Base-by-base conservation (phyloP, 768 basidiomycete species). In the Mycena rosella region DNA sequence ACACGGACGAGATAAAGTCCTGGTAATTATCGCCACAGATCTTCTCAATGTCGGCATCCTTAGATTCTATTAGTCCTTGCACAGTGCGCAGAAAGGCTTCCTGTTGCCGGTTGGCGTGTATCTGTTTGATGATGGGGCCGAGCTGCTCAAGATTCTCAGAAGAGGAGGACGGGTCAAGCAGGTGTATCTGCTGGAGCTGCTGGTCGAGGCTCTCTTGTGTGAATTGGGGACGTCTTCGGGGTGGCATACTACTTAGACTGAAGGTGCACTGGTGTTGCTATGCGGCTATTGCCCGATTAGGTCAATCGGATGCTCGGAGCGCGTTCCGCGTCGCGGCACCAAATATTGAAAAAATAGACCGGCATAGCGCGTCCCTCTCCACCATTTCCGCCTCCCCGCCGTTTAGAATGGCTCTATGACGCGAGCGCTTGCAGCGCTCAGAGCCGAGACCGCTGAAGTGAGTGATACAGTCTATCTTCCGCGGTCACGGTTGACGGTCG, bases 1-100 rank as follows among this genome's bases (percentile, higher is more conserved):
- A 95, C 18, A 98, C 96, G 22, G 96, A 98, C 30, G 92, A 91
- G 36, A 98, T 96, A 74, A 99, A 99, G 80, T 99, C 97, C 80
- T 96, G 95, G 75, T 99, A 98, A 78, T 99, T 99, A 72, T 96
- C 93, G 63, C 91, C 88, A 81, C 98, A 99, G 78, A 98, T 96
- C 66, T 88, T 89, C 81, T 99, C 95, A 78, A 99, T 99, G 79
- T 99, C 97, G 67, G 88, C 86, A 78, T 99, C 98, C 82, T 98
- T 98, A 70, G 96, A 90, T 74, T 95, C 91, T 65, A 98, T 92
- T 74, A 98, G 92, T n/a, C 83, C 85, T 74, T 94, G 91, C 47
- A 98, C 83, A 48, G 91, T 93, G 58, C 92, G 88, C 61, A 99
- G 86, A 80, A 95, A 99, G 14, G 89, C 86, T 63, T 98, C 96